Base-by-base conservation (phyloP, 2,329 filamentous ascomycete species). In the Xylariaceae sp. region DNA sequence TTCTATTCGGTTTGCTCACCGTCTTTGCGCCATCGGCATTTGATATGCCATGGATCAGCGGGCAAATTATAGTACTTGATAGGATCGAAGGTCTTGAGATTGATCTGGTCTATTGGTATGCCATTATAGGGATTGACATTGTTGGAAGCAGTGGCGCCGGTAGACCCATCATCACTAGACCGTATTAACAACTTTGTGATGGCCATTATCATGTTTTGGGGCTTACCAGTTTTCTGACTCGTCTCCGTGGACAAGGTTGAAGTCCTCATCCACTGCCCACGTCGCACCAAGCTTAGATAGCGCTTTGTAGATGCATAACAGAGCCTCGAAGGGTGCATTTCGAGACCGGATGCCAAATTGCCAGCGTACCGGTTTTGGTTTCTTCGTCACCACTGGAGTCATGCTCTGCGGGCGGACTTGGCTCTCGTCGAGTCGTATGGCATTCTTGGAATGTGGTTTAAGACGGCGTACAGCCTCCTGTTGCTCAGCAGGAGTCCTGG, bases 261-360 rank as follows among this genome's bases (percentile, higher is more conserved):
- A 81, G 58, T 83, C 79, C 56, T 86, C 82, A 43, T 87, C 83
- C 1, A 80, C 75, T 3, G 96, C 84, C 87, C 95, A 97, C 45
- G 91, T 86, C 12, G 92, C 94, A 31, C 90, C 92, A 64, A 97
- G 86, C 60, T 92, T 92, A 55, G 86, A 79, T 41, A 99, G 76
- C 0, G 94, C 92, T 69, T 93, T 91, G 77, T 97, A 97, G 50
- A 99, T 94, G 64, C 93, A 97, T 22, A 96, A 76, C 70, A 99
- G 88, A 0, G 94, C 94, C 69, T 99, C 94, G 63, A 92, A 90
- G 0, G 94, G 94, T 50, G 90, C 88, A 65, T 97, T 99, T 45
- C 94, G 85, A 42, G 90, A 96, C 36, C 94, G 84, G 56, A 99
- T 99, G 51, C 94, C 94, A 67, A 99, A 99, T 69, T 99, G 94